These are phyloP conservation scores for Agaricus blazei DNA, from an alignment of 768 basidiomycete genomes.

Conservation along the genomic window DNA sequence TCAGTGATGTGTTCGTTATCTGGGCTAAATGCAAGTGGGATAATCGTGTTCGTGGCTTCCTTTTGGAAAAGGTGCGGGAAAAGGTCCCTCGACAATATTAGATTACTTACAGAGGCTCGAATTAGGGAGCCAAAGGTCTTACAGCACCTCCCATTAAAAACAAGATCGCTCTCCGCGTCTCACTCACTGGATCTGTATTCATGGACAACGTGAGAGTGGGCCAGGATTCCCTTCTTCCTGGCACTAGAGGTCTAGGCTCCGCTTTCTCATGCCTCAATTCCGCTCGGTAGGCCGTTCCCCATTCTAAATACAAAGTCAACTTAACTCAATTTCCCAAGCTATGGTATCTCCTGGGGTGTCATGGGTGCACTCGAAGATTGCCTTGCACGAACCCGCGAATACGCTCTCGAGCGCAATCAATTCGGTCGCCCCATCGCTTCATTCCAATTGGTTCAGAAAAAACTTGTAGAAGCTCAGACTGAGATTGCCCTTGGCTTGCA, in stretches of 20 bases:
- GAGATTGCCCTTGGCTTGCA: slow-evolving; percentile 77
- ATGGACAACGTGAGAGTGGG: slow-evolving; percentile 86
- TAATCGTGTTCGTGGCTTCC: slow-evolving; percentile 81
- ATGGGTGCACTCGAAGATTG: slow-evolving; percentile 97
- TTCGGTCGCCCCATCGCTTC: slow-evolving; percentile 87
- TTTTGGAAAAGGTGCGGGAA: slow-evolving; percentile 74
- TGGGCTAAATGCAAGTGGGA: slow-evolving; percentile 98
- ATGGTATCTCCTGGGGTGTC: slow-evolving; percentile 90
- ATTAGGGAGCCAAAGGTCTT: slow-evolving; percentile 75
- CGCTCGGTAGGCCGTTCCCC: slow-evolving; percentile 47
- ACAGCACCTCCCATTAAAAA: slow-evolving; percentile 86
- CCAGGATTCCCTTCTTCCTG: slow-evolving; percentile 71
- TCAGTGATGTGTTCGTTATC: slow-evolving; percentile 82
- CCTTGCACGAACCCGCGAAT: slow-evolving; percentile 66
- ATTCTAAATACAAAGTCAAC: slow-evolving; percentile 3
- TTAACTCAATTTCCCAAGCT: slow-evolving; percentile 32
- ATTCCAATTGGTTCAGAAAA: slow-evolving; percentile 98
- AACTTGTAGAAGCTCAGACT: slow-evolving; percentile 89
- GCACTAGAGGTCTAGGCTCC: slow-evolving; percentile 70
- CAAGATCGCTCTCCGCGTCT: slow-evolving; percentile 86
- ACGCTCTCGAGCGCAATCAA: slow-evolving; percentile 87
- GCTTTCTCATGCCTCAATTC: slow-evolving; percentile 93
- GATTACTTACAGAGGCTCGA: background rate
- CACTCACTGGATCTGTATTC: slow-evolving; percentile 82
- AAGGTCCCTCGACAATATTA: background rate